Evolutionary conservation across 1,284 basidiomycete species (phyloP), one percentile per base, ranked within the genome.

Genomic region (Ceratorhiza oryzae-sativae): DNA sequence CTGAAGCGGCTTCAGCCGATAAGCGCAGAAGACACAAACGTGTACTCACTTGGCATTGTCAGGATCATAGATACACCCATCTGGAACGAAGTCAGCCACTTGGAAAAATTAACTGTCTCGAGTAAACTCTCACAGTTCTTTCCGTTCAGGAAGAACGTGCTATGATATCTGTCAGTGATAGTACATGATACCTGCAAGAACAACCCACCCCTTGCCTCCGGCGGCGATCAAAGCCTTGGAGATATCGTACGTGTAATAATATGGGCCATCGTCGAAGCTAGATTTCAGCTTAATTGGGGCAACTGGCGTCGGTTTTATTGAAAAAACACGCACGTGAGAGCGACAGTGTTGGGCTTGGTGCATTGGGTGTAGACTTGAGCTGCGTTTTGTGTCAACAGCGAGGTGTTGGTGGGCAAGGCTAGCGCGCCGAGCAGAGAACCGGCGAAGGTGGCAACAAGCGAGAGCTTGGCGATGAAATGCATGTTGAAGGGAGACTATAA

Each of bases 191-290:
- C 56, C 30, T 45, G 25, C 12, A n/a, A 32, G 8, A 12, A 23
- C 34, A 13, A 41, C 56, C 23, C 32, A 63, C 61, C 74, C 74
- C 61, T 73, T 75, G 23, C 46, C 74, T 49, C 68, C 68, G 32
- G 65, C 68, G 10, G 72, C 72, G 15, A 42, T 34, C n/a, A 75
- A 61, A 20, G 55, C 41, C 30, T 75, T 65, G 53, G 49, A 53
- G 32, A 48, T 48, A 48, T 34, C 67, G 13, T 70, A 70, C 36
- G 59, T 49, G 53, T 73, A 75, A 34, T 41, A 51, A 8, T 53
- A 73, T 2, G 74, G 73, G 13, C 74, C 74, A 53, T 75, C 74
- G 41, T 75, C 74, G 45, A 75, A 75, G 15, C 67, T 70, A 45
- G 20, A 2, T 48, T 27, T 32, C n/a, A 12, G 10, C 9, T 61